These are phyloP conservation scores for Silene uniflora DNA, from an alignment of 148 eudicot genomes.

Conservation along the genomic window DNA sequence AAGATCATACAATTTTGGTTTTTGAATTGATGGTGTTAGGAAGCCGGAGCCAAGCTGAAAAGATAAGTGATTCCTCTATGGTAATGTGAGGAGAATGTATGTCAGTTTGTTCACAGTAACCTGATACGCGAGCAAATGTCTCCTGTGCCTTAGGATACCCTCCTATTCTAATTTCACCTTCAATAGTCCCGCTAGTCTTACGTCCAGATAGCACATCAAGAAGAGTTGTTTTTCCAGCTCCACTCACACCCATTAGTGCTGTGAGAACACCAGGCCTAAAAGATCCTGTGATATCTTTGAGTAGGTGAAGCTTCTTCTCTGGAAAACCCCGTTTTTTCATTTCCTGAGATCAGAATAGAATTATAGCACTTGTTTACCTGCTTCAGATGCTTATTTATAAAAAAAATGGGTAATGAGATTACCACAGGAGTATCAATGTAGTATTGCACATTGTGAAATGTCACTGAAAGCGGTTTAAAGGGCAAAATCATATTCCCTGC, in stretches of 20 bases:
- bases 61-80: slow-evolving; percentile 65
- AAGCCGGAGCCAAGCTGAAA: slow-evolving; percentile 87
- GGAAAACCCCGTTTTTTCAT: slow-evolving; percentile 59
- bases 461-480: slow-evolving; percentile 56
- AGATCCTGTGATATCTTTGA: slow-evolving; percentile 58
- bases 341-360: slow-evolving; percentile 35
- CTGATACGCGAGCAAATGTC: slow-evolving; percentile 72
- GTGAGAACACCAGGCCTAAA: slow-evolving; percentile 77
- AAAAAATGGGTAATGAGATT: slow-evolving; percentile 8
- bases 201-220: slow-evolving; percentile 81
- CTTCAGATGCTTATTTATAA: not conserved
- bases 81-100: slow-evolving; percentile 80
- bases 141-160: slow-evolving; percentile 71
- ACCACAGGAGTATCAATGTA: slow-evolving; percentile 66
- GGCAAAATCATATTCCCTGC: slow-evolving; percentile 67
- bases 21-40: slow-evolving; percentile 52
- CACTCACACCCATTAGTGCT: slow-evolving; percentile 86
- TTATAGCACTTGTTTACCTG: not conserved
- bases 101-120: slow-evolving; percentile 86
- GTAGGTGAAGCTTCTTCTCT: slow-evolving; percentile 55
- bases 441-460: slow-evolving; percentile 66
- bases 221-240: slow-evolving; percentile 93
- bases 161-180: slow-evolving; percentile 69
- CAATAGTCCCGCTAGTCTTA: slow-evolving; percentile 64
- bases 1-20: slow-evolving; percentile 46